Conservation (phyloP, 1,139 yeast genomes). For the Protomyces lactucae-debilis region DNA sequence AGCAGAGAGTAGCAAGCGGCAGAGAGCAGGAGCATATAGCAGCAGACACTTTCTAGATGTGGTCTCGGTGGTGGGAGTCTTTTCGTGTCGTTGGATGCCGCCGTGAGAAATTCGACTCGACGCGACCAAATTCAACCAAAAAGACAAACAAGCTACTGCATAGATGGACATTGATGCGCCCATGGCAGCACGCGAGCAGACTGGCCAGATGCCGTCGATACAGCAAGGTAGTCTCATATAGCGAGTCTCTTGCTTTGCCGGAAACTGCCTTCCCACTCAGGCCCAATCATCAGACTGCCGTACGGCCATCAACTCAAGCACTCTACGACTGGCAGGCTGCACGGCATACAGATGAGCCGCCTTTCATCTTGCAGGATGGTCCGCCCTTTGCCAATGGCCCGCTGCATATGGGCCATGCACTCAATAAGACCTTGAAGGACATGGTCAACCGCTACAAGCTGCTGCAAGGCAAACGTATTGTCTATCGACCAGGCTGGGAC, state of each 20-base stretch:
- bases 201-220: background rate
- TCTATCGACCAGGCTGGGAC: constrained; percentile 94
- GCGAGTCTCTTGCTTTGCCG: constrained; percentile 14
- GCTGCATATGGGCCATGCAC: constrained; percentile 87
- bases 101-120: background rate
- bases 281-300: constrained; percentile 6
- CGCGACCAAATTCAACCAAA: background rate
- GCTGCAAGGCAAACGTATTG: constrained; percentile 55
- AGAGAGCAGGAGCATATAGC: too few relatives aligned
- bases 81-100: background rate
- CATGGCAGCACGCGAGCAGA: background rate
- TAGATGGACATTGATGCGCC: background rate
- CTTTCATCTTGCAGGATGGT: constrained; percentile 82
- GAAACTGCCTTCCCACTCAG: constrained; percentile 18
- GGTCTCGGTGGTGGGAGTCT: too few relatives aligned
- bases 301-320: background rate
- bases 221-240: background rate
- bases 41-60: too few relatives aligned
- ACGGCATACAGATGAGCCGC: background rate
- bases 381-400: constrained; percentile 98
- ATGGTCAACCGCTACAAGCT: constrained; percentile 70
- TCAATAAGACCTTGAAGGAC: constrained; percentile 84
- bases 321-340: constrained; percentile 17
- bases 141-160: too few relatives aligned
- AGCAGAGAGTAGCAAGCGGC: too few relatives aligned